phyloP scores from a whole-genome alignment of 306 rosid genomes.

The Cicer pinnatifidum region DNA sequence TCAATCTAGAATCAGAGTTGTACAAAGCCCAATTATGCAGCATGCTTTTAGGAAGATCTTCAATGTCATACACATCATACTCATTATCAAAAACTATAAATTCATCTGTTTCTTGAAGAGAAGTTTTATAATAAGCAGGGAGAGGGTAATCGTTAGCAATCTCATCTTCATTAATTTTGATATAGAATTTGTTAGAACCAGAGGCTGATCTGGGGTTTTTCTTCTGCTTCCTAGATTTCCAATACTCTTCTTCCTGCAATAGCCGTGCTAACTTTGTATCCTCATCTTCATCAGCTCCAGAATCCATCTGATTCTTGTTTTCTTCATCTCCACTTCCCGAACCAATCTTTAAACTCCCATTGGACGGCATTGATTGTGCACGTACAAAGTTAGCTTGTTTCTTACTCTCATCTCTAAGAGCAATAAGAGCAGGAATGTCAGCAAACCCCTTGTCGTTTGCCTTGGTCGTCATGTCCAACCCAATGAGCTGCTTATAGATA shows the following conservation, averaged over 20 bases:
- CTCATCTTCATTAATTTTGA: slow-evolving; percentile 92
- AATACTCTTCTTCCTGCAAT: slow-evolving; percentile 88
- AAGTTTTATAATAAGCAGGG: slow-evolving; percentile 84
- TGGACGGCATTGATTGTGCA: slow-evolving; percentile 47
- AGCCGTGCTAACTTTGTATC: slow-evolving; percentile 76
- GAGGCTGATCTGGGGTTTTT: slow-evolving; percentile 56
- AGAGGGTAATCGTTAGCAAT: slow-evolving; percentile 93
- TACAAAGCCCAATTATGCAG: slow-evolving; percentile 90
- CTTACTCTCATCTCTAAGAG: slow-evolving; percentile 69
- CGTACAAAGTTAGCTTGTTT: slow-evolving; percentile 50
- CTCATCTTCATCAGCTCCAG: slow-evolving; percentile 63
- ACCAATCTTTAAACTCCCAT: slow-evolving; percentile 63
- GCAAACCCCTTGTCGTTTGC: slow-evolving; percentile 60
- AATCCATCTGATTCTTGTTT: slow-evolving; percentile 41
- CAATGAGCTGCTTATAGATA: slow-evolving; percentile 75
- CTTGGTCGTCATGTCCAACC: slow-evolving; percentile 75
- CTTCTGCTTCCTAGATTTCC: slow-evolving; percentile 70
- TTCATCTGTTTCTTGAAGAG: slow-evolving; percentile 75
- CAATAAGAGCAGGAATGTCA: slow-evolving; percentile 68
- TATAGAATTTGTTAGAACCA: slow-evolving; percentile 64
- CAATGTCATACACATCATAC: slow-evolving; percentile 55
- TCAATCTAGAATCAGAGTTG: slow-evolving; percentile 82
- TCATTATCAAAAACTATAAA: slow-evolving; percentile 67
- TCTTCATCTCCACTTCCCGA: slow-evolving; percentile 47
- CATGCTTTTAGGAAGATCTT: slow-evolving; percentile 84